These are phyloP conservation scores for Blastocystis sp. DNA, from an alignment of 352 stramenopile species.

Conservation along the genomic window DNA sequence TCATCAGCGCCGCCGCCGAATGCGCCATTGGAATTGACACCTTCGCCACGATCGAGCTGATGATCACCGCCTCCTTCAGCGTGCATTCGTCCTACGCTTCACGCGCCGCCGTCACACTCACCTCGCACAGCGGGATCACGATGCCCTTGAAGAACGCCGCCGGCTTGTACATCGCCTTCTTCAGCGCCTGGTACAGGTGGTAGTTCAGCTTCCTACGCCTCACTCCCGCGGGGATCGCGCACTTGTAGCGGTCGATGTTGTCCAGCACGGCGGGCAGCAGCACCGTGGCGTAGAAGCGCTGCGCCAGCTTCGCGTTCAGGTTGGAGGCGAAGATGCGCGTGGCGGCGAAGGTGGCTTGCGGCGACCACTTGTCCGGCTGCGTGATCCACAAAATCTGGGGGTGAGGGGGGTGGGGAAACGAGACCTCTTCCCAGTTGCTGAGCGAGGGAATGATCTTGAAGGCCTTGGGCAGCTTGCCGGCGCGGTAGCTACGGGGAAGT, in stretches of 20 bases:
- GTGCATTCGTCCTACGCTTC: slow-evolving; percentile 84
- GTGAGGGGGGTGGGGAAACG: slow-evolving; percentile 59
- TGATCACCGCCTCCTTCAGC: slow-evolving; percentile 92
- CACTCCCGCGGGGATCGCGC: slow-evolving; percentile 13
- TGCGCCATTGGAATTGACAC: slow-evolving; percentile 97
- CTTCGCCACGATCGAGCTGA: slow-evolving; percentile 91
- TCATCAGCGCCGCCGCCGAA: slow-evolving; percentile 95
- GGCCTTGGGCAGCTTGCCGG: slow-evolving; percentile 96
- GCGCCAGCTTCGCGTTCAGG: slow-evolving; percentile 96
- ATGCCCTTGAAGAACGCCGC: slow-evolving; percentile 99
- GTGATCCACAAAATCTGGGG: slow-evolving; percentile 89
- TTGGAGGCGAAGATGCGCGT: slow-evolving; percentile 98
- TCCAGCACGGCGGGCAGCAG: slow-evolving; percentile 89
- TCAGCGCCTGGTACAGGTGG: slow-evolving; percentile 96
- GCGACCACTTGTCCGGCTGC: slow-evolving; percentile 92
- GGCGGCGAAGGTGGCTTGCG: slow-evolving; percentile 92
- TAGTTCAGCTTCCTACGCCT: slow-evolving; percentile 88
- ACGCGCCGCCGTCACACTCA: background rate
- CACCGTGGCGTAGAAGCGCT: slow-evolving; percentile 97
- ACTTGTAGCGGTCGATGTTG: slow-evolving; percentile 92
- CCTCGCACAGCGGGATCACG: slow-evolving; percentile 90
- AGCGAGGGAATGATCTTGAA: slow-evolving; percentile 99
- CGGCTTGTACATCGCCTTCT: slow-evolving; percentile 97
- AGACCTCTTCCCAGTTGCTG: slow-evolving; percentile 93
- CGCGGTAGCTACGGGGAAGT: slow-evolving; percentile 81